A percentile compares a stretch with the other conserved stretches of the same genome.
phyloP scores from a whole-genome alignment of 2,329 filamentous ascomycete genomes.

The Neophaeococcomyces aloes region DNA sequence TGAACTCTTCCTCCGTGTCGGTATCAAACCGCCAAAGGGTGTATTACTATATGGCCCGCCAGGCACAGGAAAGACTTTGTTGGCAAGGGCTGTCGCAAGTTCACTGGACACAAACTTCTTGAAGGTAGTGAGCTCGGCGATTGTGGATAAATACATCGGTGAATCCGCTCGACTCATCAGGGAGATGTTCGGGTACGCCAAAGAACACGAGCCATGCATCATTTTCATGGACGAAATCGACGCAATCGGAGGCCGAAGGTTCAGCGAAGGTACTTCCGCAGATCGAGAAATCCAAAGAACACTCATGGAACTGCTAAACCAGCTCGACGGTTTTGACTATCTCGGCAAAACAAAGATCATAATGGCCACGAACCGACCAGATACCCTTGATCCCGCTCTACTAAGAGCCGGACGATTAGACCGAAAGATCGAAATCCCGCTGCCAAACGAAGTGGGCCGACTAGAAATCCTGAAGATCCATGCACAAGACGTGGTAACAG shows the following conservation, averaged over 20 bases:
- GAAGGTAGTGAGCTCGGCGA: slow-evolving; percentile 98
- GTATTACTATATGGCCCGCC: slow-evolving; percentile 92
- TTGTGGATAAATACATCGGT: slow-evolving; percentile 99
- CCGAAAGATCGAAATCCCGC: slow-evolving; percentile 92
- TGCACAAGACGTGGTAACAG: slow-evolving; percentile 69
- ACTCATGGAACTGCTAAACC: slow-evolving; percentile 96
- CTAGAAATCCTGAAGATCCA: slow-evolving; percentile 98
- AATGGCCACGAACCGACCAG: slow-evolving; percentile 97
- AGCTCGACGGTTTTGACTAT: slow-evolving; percentile 98
- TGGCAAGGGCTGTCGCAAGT: slow-evolving; percentile 90
- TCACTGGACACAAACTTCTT: slow-evolving; percentile 96
- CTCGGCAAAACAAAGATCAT: slow-evolving; percentile 99
- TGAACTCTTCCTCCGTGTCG: slow-evolving; percentile 89
- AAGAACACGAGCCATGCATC: slow-evolving; percentile 98
- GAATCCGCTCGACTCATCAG: slow-evolving; percentile 94
- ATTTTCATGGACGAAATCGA: slow-evolving; percentile 99
- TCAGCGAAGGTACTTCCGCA: slow-evolving; percentile 93
- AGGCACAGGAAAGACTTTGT: slow-evolving; percentile 89
- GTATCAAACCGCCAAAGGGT: slow-evolving; percentile 98
- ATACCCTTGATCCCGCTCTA: slow-evolving; percentile 87
- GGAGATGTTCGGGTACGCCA: slow-evolving; percentile 99
- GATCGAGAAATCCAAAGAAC: slow-evolving; percentile 98
- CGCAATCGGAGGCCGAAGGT: slow-evolving; percentile 90
- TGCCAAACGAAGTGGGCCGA: slow-evolving; percentile 92
- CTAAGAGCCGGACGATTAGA: slow-evolving; percentile 88